Conservation (phyloP, 1,139 yeast genomes). For the Kodamaea ohmeri region DNA sequence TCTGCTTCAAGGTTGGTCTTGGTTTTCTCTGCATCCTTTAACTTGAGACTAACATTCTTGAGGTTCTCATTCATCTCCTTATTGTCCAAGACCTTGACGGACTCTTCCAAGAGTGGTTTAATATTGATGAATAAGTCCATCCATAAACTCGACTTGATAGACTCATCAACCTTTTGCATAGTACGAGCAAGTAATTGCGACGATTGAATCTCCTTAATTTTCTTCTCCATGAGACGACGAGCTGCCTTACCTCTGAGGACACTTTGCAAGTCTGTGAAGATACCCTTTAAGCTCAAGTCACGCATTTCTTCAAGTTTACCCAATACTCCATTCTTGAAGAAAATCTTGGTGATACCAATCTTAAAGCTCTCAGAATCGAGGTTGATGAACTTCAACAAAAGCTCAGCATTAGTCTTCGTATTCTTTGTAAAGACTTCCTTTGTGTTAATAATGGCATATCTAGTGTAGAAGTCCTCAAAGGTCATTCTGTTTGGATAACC, state of each 20-base stretch:
- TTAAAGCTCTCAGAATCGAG: slow-evolving; percentile 68
- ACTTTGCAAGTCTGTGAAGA: slow-evolving; percentile 67
- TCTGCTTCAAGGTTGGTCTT: slow-evolving; percentile 21
- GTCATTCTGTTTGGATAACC: slow-evolving; percentile 94
- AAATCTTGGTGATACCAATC: slow-evolving; percentile 81
- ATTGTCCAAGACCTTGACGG: slow-evolving; percentile 55
- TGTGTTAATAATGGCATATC: slow-evolving; percentile 66
- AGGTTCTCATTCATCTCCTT: slow-evolving; percentile 54
- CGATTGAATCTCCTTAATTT: slow-evolving; percentile 64
- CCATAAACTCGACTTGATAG: slow-evolving; percentile 70
- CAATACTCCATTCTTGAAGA: slow-evolving; percentile 90
- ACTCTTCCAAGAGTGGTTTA: slow-evolving; percentile 74
- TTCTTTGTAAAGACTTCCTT: slow-evolving; percentile 47
- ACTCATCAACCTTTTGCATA: slow-evolving; percentile 50
- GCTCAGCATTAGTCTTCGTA: slow-evolving; percentile 62
- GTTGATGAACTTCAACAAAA: slow-evolving; percentile 58
- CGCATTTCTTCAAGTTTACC: slow-evolving; percentile 82
- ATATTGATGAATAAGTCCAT: slow-evolving; percentile 67
- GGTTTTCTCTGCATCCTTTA: slow-evolving; percentile 35
- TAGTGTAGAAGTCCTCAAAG: slow-evolving; percentile 72
- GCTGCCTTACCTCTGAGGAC: slow-evolving; percentile 59
- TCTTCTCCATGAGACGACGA: slow-evolving; percentile 50
- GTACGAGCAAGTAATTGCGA: slow-evolving; percentile 67
- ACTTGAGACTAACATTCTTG: slow-evolving; percentile 33
- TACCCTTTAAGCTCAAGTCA: slow-evolving; percentile 57